Evolutionary conservation across 176 grass and related monocot genomes (phyloP), one percentile per base, ranked within the genome.

Genomic region (Microstegium vimineum): DNA sequence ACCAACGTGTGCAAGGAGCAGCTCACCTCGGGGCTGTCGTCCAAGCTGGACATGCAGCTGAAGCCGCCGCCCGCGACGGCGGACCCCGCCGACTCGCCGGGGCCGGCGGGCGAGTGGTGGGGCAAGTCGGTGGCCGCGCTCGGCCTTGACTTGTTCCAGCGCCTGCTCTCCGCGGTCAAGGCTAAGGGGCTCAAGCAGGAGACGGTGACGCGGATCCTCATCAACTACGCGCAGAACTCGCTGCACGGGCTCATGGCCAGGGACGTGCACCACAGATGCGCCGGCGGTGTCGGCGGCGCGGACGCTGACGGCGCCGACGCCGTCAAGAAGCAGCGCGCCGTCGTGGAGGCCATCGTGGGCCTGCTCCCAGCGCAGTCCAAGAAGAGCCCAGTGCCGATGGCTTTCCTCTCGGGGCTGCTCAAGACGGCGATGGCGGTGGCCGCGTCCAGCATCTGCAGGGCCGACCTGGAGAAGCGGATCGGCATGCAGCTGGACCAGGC

Each of bases 141-240:
- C 28, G 87, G 84, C 14, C 80, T 98, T 5, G 95, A 98, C 56
- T 82, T 98, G 7, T 98, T 94, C 82, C 92, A 93, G 63, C 85
- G 86, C n/a, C 81, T 94, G 28, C 87, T 98, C 15, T 89, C 92
- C 16, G 86, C 95, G 3, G 61, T 94, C 7, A 98, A 94, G 73
- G 92, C 90, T 31, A 94, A 94, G 67, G 95, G 95, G n/a, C 90
- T 98, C n/a, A 98, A 87, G 78, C 90, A 94, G 91, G 92, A 98
- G 67, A 98, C 86, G 9, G 76, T 98, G 40, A 93, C 90, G 34
- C 62, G 84, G 57, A 94, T 94, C 73, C 79, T 98, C 36, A 93
- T 98, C 49, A 94, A 93, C 63, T 98, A 98, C 73, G 92, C 92
- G 10, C 90, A 94, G 73, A 94, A 79, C 78, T 89, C 95, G 66